phyloP scores from a whole-genome alignment of 805 yeast species.

The Kuraishia molischiana region DNA sequence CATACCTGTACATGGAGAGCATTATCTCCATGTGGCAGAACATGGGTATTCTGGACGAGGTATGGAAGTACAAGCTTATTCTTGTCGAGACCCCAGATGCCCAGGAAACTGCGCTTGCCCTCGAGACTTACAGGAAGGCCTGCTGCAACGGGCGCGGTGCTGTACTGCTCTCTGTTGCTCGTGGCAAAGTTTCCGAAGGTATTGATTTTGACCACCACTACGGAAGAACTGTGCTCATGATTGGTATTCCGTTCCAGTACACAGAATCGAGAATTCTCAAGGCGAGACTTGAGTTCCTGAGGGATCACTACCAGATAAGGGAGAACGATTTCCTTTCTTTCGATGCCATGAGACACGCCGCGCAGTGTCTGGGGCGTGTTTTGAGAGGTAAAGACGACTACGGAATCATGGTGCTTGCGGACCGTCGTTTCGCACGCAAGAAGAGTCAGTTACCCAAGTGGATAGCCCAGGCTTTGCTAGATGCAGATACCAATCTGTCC shows the following conservation, averaged over 20 bases:
- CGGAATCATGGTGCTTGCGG: slow-evolving; percentile 97
- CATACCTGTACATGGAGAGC: slow-evolving; percentile 95
- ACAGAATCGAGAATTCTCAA: slow-evolving; percentile 94
- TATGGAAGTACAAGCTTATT: slow-evolving; percentile 93
- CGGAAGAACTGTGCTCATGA: slow-evolving; percentile 96
- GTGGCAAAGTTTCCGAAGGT: slow-evolving; percentile 98
- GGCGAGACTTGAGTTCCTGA: slow-evolving; percentile 85
- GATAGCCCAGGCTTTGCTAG: slow-evolving; percentile 89
- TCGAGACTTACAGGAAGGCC: slow-evolving; percentile 93
- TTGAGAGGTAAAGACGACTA: slow-evolving; percentile 97
- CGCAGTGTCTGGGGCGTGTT: slow-evolving; percentile 96
- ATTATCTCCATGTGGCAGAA: slow-evolving; percentile 98
- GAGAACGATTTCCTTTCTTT: slow-evolving; percentile 93
- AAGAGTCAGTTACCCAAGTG: slow-evolving; percentile 88
- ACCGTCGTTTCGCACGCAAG: slow-evolving; percentile 81
- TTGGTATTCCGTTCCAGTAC: slow-evolving; percentile 98
- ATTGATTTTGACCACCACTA: slow-evolving; percentile 98
- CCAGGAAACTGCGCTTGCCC: slow-evolving; percentile 91
- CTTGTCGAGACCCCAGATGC: slow-evolving; percentile 98
- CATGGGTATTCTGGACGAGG: slow-evolving; percentile 97
- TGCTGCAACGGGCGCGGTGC: slow-evolving; percentile 98
- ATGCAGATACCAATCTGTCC: slow-evolving; percentile 84
- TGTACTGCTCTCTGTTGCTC: slow-evolving; percentile 89
- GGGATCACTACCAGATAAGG: slow-evolving; percentile 87
- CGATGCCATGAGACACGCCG: slow-evolving; percentile 99